Percentiles rank a stretch among this genome's conserved stretches.
These are phyloP conservation scores for Inga oerstediana DNA, from an alignment of 306 rosid species.

Conservation along the genomic window DNA sequence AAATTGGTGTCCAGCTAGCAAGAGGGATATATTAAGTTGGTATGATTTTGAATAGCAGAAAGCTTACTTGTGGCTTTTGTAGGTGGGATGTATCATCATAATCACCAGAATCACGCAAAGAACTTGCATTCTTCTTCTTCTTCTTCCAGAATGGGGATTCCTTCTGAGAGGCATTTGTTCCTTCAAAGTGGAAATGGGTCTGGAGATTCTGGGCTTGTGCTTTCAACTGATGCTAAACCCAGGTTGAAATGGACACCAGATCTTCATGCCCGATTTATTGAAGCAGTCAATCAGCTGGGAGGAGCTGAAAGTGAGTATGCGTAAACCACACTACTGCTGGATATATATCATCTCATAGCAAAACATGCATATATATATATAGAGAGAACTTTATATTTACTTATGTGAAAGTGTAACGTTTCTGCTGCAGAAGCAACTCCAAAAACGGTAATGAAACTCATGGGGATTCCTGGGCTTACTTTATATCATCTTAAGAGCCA, in stretches of 20 bases:
- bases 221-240: slow-evolving; percentile 95
- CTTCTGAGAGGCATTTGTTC: slow-evolving; percentile 76
- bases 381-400: slow-evolving; percentile 24
- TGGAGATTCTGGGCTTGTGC: slow-evolving; percentile 89
- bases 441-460: slow-evolving; percentile 95
- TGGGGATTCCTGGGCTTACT: slow-evolving; percentile 96
- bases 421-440: slow-evolving; percentile 90
- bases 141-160: slow-evolving; percentile 57
- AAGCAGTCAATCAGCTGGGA: slow-evolving; percentile 88
- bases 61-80: slow-evolving; percentile 35
- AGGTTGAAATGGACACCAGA: slow-evolving; percentile 95
- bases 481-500: slow-evolving; percentile 94
- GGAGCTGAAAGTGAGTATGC: slow-evolving; percentile 92
- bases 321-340: neutral
- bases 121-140: slow-evolving; percentile 68
- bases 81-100: slow-evolving; percentile 69
- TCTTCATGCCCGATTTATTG: slow-evolving; percentile 88
- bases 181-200: slow-evolving; percentile 69
- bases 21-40: slow-evolving; percentile 10
- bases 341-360: neutral
- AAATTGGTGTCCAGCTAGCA: slow-evolving; percentile 21
- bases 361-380: neutral
- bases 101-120: slow-evolving; percentile 68
- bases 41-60: slow-evolving; percentile 24
- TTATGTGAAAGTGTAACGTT: slow-evolving; percentile 32